Evolutionary conservation across 2,329 filamentous ascomycete species (phyloP).

Genomic region (Aspergillus aculeatus): DNA sequence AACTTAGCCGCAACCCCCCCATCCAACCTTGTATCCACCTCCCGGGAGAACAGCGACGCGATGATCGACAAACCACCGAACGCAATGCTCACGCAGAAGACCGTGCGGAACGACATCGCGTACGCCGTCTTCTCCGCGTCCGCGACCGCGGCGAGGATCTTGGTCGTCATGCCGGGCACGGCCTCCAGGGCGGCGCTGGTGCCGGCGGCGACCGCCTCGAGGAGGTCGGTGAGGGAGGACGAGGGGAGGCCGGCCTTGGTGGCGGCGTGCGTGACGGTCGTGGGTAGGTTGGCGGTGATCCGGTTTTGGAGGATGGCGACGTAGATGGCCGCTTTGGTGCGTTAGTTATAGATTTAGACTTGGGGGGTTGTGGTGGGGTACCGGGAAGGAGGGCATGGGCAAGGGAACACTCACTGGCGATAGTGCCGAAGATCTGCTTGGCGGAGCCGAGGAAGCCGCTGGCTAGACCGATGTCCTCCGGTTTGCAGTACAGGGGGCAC

Average conservation of each 20-base stretch:
- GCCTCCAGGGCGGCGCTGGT: not conserved
- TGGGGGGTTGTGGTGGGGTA: no score
- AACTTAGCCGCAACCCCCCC: not conserved
- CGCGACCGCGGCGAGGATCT: not conserved
- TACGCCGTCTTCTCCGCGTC: constrained; percentile 3
- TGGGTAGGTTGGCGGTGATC: not conserved
- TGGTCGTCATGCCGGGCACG: not conserved
- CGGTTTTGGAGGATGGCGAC: constrained; percentile 1
- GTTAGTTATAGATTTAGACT: no score
- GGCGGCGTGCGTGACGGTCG: not conserved
- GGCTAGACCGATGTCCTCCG: constrained; percentile 1
- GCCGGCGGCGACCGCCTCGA: not conserved
- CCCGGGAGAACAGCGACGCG: not conserved
- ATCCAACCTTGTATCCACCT: not conserved
- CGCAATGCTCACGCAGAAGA: constrained; percentile 1
- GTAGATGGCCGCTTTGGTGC: not conserved
- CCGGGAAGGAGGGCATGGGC: not conserved
- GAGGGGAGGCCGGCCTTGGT: not conserved
- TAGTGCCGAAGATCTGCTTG: constrained; percentile 4
- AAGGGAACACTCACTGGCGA: not conserved
- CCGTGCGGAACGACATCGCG: constrained; percentile 3
- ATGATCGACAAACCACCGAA: not conserved
- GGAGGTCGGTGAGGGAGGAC: not conserved
- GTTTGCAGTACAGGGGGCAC: constrained; percentile 2
- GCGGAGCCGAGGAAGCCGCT: constrained; percentile 5